These are phyloP conservation scores for Mycena vulgaris DNA, from an alignment of 768 basidiomycete species.

Conservation along the genomic window DNA sequence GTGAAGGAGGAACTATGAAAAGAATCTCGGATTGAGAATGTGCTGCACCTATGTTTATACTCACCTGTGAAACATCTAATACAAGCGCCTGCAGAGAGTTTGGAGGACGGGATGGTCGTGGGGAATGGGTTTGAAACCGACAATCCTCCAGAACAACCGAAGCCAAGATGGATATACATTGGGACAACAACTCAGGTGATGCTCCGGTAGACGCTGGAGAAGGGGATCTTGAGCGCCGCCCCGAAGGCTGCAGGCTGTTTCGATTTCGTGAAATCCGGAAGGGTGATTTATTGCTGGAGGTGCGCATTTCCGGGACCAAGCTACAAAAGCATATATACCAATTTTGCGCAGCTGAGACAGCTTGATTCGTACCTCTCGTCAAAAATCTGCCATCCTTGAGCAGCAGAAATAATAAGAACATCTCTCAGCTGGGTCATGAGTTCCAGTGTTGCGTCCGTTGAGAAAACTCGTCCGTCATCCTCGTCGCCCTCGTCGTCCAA, in stretches of 20 bases:
- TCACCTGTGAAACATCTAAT: constrained; percentile 75
- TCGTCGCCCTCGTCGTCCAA: constrained; percentile 66
- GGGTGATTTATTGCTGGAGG: constrained; percentile 36
- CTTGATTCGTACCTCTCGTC: constrained; percentile 60
- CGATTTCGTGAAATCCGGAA: constrained; percentile 49
- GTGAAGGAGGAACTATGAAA: constrained; percentile 63
- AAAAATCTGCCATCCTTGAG: constrained; percentile 76
- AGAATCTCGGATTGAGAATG: not conserved
- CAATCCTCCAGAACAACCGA: constrained; percentile 82
- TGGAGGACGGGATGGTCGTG: constrained; percentile 78
- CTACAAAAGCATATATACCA: constrained; percentile 11
- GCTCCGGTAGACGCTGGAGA: constrained; percentile 56
- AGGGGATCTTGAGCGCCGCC: constrained; percentile 66
- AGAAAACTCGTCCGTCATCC: constrained; percentile 62
- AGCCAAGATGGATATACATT: constrained; percentile 73
- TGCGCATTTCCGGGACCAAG: constrained; percentile 19
- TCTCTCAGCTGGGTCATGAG: constrained; percentile 76
- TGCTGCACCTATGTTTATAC: not conserved
- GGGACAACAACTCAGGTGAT: constrained; percentile 68
- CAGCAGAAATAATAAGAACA: constrained; percentile 67
- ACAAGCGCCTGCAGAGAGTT: constrained; percentile 81
- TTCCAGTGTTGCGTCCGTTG: constrained; percentile 77
- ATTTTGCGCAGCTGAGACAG: not conserved
- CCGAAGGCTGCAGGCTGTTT: constrained; percentile 57
- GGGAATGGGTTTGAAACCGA: constrained; percentile 71